Evolutionary conservation across 371 early-diverging fungal species (phyloP).

Genomic region (Batrachochytrium dendrobatidis): DNA sequence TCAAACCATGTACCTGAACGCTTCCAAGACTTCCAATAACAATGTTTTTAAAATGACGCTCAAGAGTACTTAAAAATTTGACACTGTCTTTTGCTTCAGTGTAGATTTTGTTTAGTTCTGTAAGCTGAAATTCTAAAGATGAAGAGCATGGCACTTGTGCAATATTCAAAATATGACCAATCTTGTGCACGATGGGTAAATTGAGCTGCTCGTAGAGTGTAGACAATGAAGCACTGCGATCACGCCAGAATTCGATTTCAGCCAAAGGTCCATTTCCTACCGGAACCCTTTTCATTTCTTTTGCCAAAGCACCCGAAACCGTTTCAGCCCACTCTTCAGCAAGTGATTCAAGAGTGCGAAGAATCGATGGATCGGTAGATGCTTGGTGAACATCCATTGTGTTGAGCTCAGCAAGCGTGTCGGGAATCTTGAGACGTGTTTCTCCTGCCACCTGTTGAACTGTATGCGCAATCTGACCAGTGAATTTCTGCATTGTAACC

Average conservation of each 20-base stretch:
- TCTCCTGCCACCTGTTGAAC: constrained; percentile 48
- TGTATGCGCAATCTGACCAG: constrained; percentile 43
- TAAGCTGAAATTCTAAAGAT: constrained; percentile 43
- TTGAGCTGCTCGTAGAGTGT: constrained; percentile 50
- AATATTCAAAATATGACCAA: constrained; percentile 32
- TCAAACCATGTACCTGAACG: constrained; percentile 26
- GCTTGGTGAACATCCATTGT: constrained; percentile 20
- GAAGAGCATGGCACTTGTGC: constrained; percentile 31
- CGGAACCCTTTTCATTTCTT: constrained; percentile 40
- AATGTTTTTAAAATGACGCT: constrained; percentile 52
- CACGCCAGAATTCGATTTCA: constrained; percentile 54
- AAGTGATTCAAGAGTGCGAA: constrained; percentile 28
- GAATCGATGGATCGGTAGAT: constrained; percentile 24
- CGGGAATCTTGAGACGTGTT: constrained; percentile 43
- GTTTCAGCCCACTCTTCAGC: constrained; percentile 52
- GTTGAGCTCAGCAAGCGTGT: constrained; percentile 24
- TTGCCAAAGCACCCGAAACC: constrained; percentile 31
- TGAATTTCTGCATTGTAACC: constrained; percentile 40
- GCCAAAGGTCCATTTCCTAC: constrained; percentile 48
- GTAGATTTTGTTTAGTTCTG: constrained; percentile 46
- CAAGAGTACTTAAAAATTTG: constrained; percentile 49
- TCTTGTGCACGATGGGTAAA: constrained; percentile 38
- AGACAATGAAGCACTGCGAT: constrained; percentile 40
- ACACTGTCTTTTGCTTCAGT: constrained; percentile 55
- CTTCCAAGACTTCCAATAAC: constrained; percentile 37